A percentile compares a stretch with the other conserved stretches of the same genome.
Evolutionary conservation across 768 basidiomycete species (phyloP).

Genomic region (Tricholoma hemisulphureum): DNA sequence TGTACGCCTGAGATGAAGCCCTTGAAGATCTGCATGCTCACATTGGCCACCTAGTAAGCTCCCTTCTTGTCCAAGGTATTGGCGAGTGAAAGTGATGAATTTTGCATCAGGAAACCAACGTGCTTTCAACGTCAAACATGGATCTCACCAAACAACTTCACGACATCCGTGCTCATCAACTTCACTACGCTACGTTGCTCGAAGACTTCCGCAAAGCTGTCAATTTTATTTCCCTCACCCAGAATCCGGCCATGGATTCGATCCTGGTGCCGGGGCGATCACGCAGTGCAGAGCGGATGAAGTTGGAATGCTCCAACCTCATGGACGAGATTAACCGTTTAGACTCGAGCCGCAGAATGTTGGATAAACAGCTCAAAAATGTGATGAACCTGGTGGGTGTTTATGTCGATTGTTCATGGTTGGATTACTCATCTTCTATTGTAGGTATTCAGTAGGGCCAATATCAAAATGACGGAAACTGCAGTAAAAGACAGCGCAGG

Average conservation of each 20-base stretch:
- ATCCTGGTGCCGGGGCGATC: slow-evolving; percentile 26
- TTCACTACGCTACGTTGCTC: slow-evolving; percentile 49
- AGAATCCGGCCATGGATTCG: slow-evolving; percentile 51
- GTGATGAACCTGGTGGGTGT: slow-evolving; percentile 48
- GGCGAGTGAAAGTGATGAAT: neutral
- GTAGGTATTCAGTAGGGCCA: slow-evolving; percentile 60
- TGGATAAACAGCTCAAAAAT: slow-evolving; percentile 49
- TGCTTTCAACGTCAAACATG: slow-evolving; percentile 40
- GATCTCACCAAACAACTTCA: slow-evolving; percentile 49
- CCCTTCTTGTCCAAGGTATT: neutral
- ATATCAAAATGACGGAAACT: slow-evolving; percentile 54
- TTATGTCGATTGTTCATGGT: neutral
- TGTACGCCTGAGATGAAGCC: slow-evolving; percentile 28
- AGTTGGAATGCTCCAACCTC: slow-evolving; percentile 49
- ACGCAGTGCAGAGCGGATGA: slow-evolving; percentile 34
- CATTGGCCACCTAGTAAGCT: slow-evolving; percentile 22
- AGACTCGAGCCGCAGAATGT: slow-evolving; percentile 38
- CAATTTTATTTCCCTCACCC: slow-evolving; percentile 39
- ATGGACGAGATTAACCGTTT: slow-evolving; percentile 50
- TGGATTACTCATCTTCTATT: neutral
- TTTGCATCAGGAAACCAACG: slow-evolving; percentile 42
- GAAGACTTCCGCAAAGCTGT: slow-evolving; percentile 48
- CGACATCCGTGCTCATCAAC: slow-evolving; percentile 50
- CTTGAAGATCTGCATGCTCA: slow-evolving; percentile 23
- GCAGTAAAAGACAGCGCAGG: slow-evolving; percentile 51